Evolutionary conservation across 768 basidiomycete genomes (phyloP).

Genomic region (Polyporus arcularius): DNA sequence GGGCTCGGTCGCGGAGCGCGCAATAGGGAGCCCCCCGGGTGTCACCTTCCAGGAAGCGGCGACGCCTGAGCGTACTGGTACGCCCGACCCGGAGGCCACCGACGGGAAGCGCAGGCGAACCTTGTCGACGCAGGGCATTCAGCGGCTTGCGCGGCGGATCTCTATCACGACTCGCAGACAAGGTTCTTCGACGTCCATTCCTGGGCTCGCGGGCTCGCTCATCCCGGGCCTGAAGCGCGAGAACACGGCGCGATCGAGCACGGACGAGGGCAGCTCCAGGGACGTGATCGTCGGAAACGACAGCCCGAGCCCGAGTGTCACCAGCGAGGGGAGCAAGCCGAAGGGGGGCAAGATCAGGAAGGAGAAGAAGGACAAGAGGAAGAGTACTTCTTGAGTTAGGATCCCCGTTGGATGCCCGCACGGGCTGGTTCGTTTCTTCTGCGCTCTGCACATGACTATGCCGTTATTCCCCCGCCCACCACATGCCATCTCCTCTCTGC

Average conservation of each 20-base stretch:
- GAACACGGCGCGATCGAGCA: slow-evolving; percentile 40
- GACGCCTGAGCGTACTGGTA: slow-evolving; percentile 66
- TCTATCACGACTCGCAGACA: slow-evolving; percentile 64
- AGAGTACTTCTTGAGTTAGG: slow-evolving; percentile 39
- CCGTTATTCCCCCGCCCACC: slow-evolving; percentile 3
- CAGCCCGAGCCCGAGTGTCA: slow-evolving; percentile 57
- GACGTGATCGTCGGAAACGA: slow-evolving; percentile 38
- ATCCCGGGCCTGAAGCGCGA: slow-evolving; percentile 57
- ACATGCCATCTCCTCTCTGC: slow-evolving; percentile 2
- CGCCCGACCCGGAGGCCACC: slow-evolving; percentile 65
- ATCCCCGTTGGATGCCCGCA: slow-evolving; percentile 1
- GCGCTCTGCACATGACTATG: slow-evolving; percentile 14
- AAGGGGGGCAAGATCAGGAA: slow-evolving; percentile 53
- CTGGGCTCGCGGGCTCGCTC: slow-evolving; percentile 36
- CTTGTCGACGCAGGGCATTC: slow-evolving; percentile 82
- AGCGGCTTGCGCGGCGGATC: slow-evolving; percentile 73
- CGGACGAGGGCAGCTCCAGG: slow-evolving; percentile 21
- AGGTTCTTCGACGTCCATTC: slow-evolving; percentile 49
- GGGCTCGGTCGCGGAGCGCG: slow-evolving; percentile 29
- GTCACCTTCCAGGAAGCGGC: slow-evolving; percentile 69
- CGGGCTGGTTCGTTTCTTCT: neutral
- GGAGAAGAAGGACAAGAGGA: slow-evolving; percentile 64
- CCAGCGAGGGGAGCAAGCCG: slow-evolving; percentile 49
- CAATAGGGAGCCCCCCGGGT: slow-evolving; percentile 34
- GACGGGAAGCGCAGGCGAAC: slow-evolving; percentile 78